Base-by-base conservation (phyloP, 345 rosid species). In the Aquilaria yunnanensis region DNA sequence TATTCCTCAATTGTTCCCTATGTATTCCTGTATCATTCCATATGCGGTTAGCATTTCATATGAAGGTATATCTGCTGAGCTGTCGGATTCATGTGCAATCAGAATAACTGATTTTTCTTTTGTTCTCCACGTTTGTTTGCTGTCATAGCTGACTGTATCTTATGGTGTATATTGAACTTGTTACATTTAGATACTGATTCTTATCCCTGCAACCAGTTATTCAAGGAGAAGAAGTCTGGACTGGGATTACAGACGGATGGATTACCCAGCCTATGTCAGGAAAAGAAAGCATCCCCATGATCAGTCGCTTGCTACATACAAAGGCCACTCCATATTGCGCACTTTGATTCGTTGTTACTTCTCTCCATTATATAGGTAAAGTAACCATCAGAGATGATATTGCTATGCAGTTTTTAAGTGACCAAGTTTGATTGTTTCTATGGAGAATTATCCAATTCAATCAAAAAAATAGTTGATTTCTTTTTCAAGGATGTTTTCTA, bases 271-370 rank as follows among this genome's bases (percentile, higher is more conserved):
- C 12, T 58, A 65, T 14, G 77, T 75, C 12, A 80, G 67, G 71
- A 62, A 32, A 48, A 23, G 62, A 74, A 80, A 80, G 34, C 93
- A 86, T 70, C 80, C 87, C 43, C 34, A 46, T 46, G 89, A 83
- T 74, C 78, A 56, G 58, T 86, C 89, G 31, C 51, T 86, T 73
- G 78, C 84, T 63, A 86, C 92, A 64, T 86, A 81, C 63, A 78
- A 52, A 53, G 89, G 93, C 55, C 93, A 83, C 69, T 77, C 83
- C 9, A 81, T 86, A 67, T 63, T 86, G 73, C 68, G 64, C 34
- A 83, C 92, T 60, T 65, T 83, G 62, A 82, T 86, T 48, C 86
- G 87, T 48, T 86, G 92, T 66, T 80, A 83, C 79, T 86, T 83
- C 82, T 83, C 92, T 52, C 92, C 92, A 10, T 72, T 60, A 57